Evolutionary conservation across 495 filamentous ascomycete species (phyloP).

Genomic region (Aspergillus biplanus): DNA sequence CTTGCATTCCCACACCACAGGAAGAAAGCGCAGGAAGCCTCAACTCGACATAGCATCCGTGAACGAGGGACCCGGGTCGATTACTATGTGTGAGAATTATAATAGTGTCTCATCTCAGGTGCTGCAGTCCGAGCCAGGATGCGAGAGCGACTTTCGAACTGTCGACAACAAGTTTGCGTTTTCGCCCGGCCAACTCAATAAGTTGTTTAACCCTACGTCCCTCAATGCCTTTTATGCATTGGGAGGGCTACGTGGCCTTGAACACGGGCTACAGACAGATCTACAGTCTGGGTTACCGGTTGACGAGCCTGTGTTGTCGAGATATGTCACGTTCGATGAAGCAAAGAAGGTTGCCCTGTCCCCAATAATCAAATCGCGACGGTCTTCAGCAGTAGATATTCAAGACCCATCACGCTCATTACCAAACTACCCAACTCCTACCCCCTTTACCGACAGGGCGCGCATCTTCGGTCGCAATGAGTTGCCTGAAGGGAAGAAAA

Average conservation of each 20-base stretch:
- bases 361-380: slow-evolving; percentile 31
- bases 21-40: neutral
- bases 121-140: slow-evolving; percentile 66
- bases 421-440: neutral
- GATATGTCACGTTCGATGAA: slow-evolving; percentile 63
- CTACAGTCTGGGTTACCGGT: slow-evolving; percentile 64
- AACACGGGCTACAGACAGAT: slow-evolving; percentile 70
- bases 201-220: slow-evolving; percentile 75
- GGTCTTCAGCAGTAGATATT: slow-evolving; percentile 24
- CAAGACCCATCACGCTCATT: slow-evolving; percentile 12
- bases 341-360: slow-evolving; percentile 31
- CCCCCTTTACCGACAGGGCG: neutral
- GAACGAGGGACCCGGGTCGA: neutral
- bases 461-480: slow-evolving; percentile 69
- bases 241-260: slow-evolving; percentile 64
- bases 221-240: slow-evolving; percentile 68
- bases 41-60: neutral
- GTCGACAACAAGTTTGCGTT: slow-evolving; percentile 73
- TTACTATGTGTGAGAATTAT: neutral
- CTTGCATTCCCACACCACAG: too few relatives aligned
- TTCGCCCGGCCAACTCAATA: slow-evolving; percentile 69
- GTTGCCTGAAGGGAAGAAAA: slow-evolving; percentile 73
- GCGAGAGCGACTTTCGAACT: slow-evolving; percentile 64
- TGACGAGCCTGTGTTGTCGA: slow-evolving; percentile 63
- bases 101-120: slow-evolving; percentile 44